These are phyloP conservation scores for Pestalotiopsis sp. DNA, from an alignment of 2,329 filamentous ascomycete genomes.

Conservation along the genomic window DNA sequence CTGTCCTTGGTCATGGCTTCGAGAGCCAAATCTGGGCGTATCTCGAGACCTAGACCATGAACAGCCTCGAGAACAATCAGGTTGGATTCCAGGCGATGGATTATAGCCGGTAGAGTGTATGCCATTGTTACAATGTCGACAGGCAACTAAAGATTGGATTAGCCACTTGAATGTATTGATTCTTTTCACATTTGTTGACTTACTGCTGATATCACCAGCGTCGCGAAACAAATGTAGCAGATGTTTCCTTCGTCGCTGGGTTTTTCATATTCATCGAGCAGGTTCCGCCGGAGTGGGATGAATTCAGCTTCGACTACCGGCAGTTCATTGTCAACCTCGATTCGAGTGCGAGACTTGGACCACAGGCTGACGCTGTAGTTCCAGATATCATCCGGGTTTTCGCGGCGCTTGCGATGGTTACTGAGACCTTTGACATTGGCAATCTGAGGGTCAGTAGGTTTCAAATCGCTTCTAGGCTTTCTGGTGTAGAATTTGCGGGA, in stretches of 20 bases:
- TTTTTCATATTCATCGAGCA: conserved; percentile 70
- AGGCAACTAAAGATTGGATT: conserved; percentile 56
- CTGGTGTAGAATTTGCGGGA: conserved; percentile 62
- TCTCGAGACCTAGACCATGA: conserved; percentile 61
- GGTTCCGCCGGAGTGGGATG: conserved; percentile 78
- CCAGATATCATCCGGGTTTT: conserved; percentile 63
- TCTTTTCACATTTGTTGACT: conserved; percentile 34
- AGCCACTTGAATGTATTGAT: background rate
- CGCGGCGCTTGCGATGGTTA: conserved; percentile 44
- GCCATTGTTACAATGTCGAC: conserved; percentile 71
- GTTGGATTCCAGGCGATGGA: conserved; percentile 80
- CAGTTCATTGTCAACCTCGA: conserved; percentile 67
- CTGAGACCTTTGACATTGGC: conserved; percentile 48
- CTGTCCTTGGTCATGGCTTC: conserved; percentile 94
- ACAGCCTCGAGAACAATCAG: conserved; percentile 81
- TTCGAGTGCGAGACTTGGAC: conserved; percentile 55
- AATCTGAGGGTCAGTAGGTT: conserved; percentile 67
- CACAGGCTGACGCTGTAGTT: conserved; percentile 83
- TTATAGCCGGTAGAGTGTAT: conserved; percentile 79
- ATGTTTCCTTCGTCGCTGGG: conserved; percentile 48
- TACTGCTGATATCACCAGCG: conserved; percentile 75
- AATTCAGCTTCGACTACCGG: conserved; percentile 79
- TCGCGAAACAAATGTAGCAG: conserved; percentile 76
- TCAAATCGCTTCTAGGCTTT: conserved; percentile 59
- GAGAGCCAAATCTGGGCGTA: conserved; percentile 72